Evolutionary conservation across 257 asterid genomes (phyloP).

Genomic region (Anisodus acutangulus): DNA sequence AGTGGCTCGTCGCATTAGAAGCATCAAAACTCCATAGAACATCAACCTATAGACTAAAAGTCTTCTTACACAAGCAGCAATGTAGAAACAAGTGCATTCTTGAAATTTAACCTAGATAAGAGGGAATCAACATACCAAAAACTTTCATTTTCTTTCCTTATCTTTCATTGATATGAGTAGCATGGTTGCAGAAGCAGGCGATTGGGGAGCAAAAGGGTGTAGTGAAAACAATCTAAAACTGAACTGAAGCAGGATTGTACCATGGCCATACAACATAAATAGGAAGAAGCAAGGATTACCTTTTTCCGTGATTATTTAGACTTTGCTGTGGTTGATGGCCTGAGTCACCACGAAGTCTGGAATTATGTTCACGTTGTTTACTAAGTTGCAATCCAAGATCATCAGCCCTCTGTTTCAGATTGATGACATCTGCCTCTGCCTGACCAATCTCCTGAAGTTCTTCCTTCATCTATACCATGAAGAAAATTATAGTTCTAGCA

Average conservation of each 20-base stretch:
- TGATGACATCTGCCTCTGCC: conserved; percentile 61
- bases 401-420: conserved; percentile 65
- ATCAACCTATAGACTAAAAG: neutral
- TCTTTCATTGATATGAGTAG: neutral
- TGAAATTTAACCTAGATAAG: neutral
- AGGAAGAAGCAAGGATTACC: conserved; percentile 42
- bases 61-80: conserved; percentile 16
- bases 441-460: conserved; percentile 69
- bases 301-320: conserved; percentile 47
- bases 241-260: conserved; percentile 31
- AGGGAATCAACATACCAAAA: neutral
- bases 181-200: neutral
- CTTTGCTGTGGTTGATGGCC: conserved; percentile 51
- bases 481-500: conserved; percentile 38
- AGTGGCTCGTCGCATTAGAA: conserved; percentile 11
- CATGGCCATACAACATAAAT: conserved; percentile 18
- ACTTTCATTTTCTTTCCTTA: neutral
- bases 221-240: conserved; percentile 32
- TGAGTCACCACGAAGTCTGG: conserved; percentile 49
- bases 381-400: conserved; percentile 68
- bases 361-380: conserved; percentile 68
- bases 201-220: neutral
- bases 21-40: neutral
- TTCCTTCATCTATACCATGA: conserved; percentile 56
- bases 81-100: neutral